Conservation (phyloP, 805 yeast genomes). For the Ogataea nitratoaversa region DNA sequence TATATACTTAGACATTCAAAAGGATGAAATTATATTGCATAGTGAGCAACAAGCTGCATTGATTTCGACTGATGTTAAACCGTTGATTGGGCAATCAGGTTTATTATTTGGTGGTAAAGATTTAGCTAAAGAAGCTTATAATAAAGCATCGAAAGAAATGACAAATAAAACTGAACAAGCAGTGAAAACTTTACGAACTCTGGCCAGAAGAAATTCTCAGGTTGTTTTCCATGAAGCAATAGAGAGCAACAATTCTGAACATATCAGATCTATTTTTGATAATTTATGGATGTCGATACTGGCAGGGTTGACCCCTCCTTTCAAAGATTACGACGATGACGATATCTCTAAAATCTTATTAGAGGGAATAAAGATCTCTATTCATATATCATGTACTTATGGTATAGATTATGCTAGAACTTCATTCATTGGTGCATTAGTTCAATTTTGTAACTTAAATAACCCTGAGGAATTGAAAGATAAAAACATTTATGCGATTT, state of each 20-base stretch:
- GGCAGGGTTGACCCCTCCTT: slow-evolving; percentile 92
- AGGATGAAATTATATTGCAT: slow-evolving; percentile 82
- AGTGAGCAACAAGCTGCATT: slow-evolving; percentile 94
- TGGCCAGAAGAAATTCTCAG: slow-evolving; percentile 40
- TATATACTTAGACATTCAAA: slow-evolving; percentile 73
- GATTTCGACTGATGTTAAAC: slow-evolving; percentile 54
- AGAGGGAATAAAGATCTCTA: slow-evolving; percentile 81
- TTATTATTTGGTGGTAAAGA: slow-evolving; percentile 67
- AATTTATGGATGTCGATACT: slow-evolving; percentile 95
- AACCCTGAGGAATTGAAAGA: slow-evolving; percentile 71
- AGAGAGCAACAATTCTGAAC: slow-evolving; percentile 66
- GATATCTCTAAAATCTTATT: slow-evolving; percentile 66
- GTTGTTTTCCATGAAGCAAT: slow-evolving; percentile 67
- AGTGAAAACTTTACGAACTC: slow-evolving; percentile 59
- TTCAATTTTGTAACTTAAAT: slow-evolving; percentile 78
- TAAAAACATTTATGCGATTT: slow-evolving; percentile 80
- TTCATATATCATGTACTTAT: slow-evolving; percentile 79
- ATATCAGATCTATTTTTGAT: slow-evolving; percentile 89
- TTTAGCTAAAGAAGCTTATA: slow-evolving; percentile 72
- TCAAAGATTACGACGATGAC: slow-evolving; percentile 78
- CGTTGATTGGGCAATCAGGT: slow-evolving; percentile 26
- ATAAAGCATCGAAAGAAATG: slow-evolving; percentile 90
- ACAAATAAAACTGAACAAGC: slow-evolving; percentile 82
- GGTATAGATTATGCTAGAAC: slow-evolving; percentile 80
- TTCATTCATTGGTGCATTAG: slow-evolving; percentile 85